Evolutionary conservation across 345 rosid genomes (phyloP), one percentile per base, ranked within the genome.

Genomic region (Stellera chamaejasme): DNA sequence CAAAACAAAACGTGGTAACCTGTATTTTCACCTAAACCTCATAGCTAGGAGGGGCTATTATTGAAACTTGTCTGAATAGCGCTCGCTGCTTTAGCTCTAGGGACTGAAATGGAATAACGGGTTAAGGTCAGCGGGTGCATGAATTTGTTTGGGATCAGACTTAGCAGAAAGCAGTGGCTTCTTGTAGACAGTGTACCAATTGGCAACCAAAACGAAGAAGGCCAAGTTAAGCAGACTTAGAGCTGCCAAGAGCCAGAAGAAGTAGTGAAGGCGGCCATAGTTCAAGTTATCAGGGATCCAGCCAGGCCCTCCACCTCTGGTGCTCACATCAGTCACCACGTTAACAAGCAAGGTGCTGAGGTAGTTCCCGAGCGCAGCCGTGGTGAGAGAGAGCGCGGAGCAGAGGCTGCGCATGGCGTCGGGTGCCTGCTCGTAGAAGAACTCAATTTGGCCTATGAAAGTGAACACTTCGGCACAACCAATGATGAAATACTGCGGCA

Each of bases 271-370:
- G 60, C 66, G 75, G 0, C 72, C 79, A 42, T 27, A 52, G 67
- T 77, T 80, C 74, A 80, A 60, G 57, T 80, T 77, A 52, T 80
- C 75, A 28, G 80, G 82, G 27, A 77, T 74, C 80, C 82, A 80
- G 12, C 80, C 76, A 43, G 63, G 68, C 57, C 61, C 50, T 6
- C 80, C 80, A 41, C 74, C 12, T 25, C 63, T 55, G 6, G 56
- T 67, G 11, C 76, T 80, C n/a, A 68, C n/a, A 48, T 45, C 65
- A 52, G 73, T 66, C 63, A 72, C 77, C 11, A 68, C 59, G 13
- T 73, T 70, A 3, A 77, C 75, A 8, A 72, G 69, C 61, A 77
- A 63, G 5, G 78, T 71, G 60, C 80, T 77, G 43, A 77, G 48
- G 60, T 77, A 75, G 56, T 67, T 77, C n/a, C 83, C 77, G 0